Conservation (phyloP, 2,329 filamentous ascomycete genomes). For the Aspergillus proliferans region DNA sequence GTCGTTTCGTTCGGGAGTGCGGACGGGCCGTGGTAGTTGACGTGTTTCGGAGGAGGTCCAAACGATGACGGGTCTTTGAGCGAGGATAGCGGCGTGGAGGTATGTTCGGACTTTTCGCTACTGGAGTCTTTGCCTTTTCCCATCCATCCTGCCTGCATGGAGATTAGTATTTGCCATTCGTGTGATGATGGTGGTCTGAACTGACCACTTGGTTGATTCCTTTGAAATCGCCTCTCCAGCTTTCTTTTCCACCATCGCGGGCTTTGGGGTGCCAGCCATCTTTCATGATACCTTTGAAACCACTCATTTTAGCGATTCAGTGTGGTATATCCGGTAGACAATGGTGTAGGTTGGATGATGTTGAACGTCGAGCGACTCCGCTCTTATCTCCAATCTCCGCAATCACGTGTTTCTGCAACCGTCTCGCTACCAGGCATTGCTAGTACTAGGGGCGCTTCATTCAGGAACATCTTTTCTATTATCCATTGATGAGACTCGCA, state of each 20-base stretch:
- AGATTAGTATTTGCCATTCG: background rate
- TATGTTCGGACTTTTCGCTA: conserved; percentile 43
- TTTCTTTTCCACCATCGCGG: conserved; percentile 48
- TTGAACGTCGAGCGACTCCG: too few relatives aligned
- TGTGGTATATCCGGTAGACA: background rate
- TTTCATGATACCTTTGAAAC: conserved; percentile 44
- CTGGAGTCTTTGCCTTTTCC: conserved; percentile 48
- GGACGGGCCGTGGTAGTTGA: conserved; percentile 43
- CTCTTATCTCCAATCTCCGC: too few relatives aligned
- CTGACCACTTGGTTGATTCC: conserved; percentile 53
- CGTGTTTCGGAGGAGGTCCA: conserved; percentile 70
- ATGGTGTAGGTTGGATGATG: background rate
- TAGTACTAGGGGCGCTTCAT: background rate
- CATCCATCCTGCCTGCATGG: conserved; percentile 50
- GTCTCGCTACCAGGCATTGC: background rate
- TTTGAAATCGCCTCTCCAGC: conserved; percentile 52
- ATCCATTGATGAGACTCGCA: too few relatives aligned
- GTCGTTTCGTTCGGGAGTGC: conserved; percentile 42
- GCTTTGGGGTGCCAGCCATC: conserved; percentile 51
- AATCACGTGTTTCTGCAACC: background rate
- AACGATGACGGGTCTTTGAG: conserved; percentile 73
- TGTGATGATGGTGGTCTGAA: conserved; percentile 6
- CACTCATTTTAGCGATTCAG: conserved; percentile 35
- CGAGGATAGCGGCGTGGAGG: conserved; percentile 58
- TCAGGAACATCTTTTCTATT: too few relatives aligned